phyloP scores from a whole-genome alignment of 768 basidiomycete species.

The Lactarius pseudohatsudake region DNA sequence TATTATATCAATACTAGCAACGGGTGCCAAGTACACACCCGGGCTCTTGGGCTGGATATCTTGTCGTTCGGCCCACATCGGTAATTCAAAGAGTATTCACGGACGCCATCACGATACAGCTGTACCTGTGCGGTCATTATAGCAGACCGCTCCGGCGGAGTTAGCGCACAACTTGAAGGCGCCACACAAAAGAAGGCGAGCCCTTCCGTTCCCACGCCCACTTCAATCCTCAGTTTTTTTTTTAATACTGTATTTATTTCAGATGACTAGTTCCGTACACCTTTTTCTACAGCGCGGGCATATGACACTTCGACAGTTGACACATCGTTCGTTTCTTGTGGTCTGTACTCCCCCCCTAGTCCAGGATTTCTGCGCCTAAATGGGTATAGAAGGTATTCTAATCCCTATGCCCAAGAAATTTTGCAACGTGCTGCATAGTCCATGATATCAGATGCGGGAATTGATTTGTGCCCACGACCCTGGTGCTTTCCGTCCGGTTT shows the following conservation, averaged over 20 bases:
- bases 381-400: not conserved
- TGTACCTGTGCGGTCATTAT: not conserved
- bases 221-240: not conserved
- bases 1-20: too few relatives aligned
- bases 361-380: not conserved
- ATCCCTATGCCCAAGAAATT: not conserved
- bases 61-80: not conserved
- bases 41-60: not conserved
- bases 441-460: constrained; percentile 3
- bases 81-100: not conserved
- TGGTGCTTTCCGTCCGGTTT: not conserved
- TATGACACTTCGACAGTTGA: not conserved
- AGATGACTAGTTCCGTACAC: not conserved
- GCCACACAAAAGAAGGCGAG: not conserved
- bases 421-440: not conserved
- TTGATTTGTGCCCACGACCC: not conserved
- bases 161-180: not conserved
- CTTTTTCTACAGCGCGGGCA: not conserved
- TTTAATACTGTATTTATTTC: not conserved
- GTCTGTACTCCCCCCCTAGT: not conserved
- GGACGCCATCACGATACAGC: not conserved
- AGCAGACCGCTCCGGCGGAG: not conserved
- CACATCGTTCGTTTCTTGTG: not conserved
- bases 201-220: not conserved
- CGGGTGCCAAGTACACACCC: not conserved